These are phyloP conservation scores for Thalia dealbata DNA, from an alignment of 176 grass and related monocot species.

Conservation along the genomic window DNA sequence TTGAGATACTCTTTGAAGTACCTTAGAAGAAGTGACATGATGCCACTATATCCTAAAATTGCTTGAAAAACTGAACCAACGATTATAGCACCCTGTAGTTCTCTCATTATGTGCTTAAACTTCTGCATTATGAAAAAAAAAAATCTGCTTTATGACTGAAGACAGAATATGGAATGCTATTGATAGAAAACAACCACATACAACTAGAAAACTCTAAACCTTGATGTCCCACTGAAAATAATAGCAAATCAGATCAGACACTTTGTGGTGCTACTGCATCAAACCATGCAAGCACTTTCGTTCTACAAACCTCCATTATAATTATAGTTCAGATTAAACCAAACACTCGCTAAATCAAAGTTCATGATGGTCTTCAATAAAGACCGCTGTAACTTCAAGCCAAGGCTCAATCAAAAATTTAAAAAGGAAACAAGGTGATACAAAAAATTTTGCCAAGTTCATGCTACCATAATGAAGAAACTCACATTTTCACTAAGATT, in stretches of 20 bases:
- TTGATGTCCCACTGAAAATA: background rate
- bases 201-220: background rate
- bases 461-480: background rate
- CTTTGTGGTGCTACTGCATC: background rate
- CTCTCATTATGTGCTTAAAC: constrained; percentile 98
- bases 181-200: too few species aligned
- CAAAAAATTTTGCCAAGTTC: too few species aligned
- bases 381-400: too few species aligned
- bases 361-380: too few species aligned
- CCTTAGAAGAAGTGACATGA: constrained; percentile 97
- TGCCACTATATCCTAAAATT: constrained; percentile 84
- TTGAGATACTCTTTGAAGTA: constrained; percentile 12
- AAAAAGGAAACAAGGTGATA: too few species aligned
- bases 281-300: background rate
- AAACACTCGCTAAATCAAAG: too few species aligned
- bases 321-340: too few species aligned
- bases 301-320: too few species aligned
- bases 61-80: constrained; percentile 91
- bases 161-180: too few species aligned
- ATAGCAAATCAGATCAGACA: background rate
- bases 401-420: too few species aligned
- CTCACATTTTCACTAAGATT: constrained; percentile 94
- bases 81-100: constrained; percentile 92
- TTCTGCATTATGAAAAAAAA: constrained; percentile 58
- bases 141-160: background rate